These are phyloP conservation scores for Pichia sp. DNA, from an alignment of 1,139 yeast species.

Conservation along the genomic window DNA sequence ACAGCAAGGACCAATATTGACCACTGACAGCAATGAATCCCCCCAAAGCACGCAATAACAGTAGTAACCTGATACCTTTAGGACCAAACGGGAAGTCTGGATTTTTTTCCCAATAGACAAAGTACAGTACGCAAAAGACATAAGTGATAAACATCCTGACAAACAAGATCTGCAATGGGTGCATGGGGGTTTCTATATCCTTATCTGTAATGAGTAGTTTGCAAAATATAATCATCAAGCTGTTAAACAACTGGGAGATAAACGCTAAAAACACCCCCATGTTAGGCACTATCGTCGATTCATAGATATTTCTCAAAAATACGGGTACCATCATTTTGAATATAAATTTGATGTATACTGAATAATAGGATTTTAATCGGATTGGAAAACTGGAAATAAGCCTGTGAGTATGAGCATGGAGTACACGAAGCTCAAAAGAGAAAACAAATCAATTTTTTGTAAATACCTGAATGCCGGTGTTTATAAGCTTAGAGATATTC, in stretches of 20 bases:
- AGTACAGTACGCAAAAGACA: constrained; percentile 30
- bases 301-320: constrained; percentile 3
- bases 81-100: constrained; percentile 72
- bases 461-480: too few relatives aligned
- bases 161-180: constrained; percentile 71
- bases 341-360: too few relatives aligned
- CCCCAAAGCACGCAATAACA: constrained; percentile 52
- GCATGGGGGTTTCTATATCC: constrained; percentile 46
- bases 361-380: too few relatives aligned
- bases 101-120: constrained; percentile 36
- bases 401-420: too few relatives aligned
- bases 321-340: too few relatives aligned
- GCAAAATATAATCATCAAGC: constrained; percentile 69
- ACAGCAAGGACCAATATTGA: constrained; percentile 59
- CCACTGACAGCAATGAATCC: constrained; percentile 59
- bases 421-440: too few relatives aligned
- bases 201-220: constrained; percentile 58
- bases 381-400: too few relatives aligned
- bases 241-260: constrained; percentile 62
- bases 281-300: constrained; percentile 16
- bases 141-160: constrained; percentile 72
- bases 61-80: constrained; percentile 40
- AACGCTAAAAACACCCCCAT: constrained; percentile 33
- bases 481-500: too few relatives aligned
- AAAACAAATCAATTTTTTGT: too few relatives aligned